Evolutionary conservation across 73 alveolate species (phyloP), one percentile per base, ranked within the genome.

Genomic region (Blepharisma stoltei): DNA sequence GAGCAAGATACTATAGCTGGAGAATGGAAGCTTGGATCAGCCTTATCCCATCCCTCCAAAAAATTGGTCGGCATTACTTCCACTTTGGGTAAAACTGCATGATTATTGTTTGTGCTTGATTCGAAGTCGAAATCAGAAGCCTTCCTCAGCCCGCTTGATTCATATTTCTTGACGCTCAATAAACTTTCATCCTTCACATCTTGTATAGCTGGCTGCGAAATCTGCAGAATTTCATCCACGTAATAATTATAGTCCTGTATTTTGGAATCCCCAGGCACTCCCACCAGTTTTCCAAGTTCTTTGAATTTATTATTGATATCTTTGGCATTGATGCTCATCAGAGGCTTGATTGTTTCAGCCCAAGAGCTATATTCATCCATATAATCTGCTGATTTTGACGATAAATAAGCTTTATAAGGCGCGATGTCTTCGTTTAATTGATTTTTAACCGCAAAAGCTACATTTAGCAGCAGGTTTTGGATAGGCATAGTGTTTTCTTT

Each of bases 161-260:
- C 41, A 3, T 32, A 1, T 32, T 32, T 32, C 41, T 32, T 32
- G 41, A 32, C 41, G 41, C 41, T 32, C 41, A 32, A 32, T 32
- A 32, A 32, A 32, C 41, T 32, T 32, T 32, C 41, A 32, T 32
- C 41, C 41, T 32, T 32, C 3, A 32, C 3, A 32, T 32, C 41
- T 32, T 32, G 41, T 3, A 32, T 32, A 1, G 41, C 41, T 1
- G 41, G 41, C 23, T n/a, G 73, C n/a, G 37, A 8, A 1, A 18
- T 18, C 46, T 60, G 73, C 2, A 60, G 45, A 20, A 60, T 60
- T 60, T 60, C 73, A 60, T 60, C 73, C 14, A 60, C 73, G 5
- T 60, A 60, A 60, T 14, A 60, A 60, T 60, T 60, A 60, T 60
- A 60, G 73, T 60, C 73, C 73, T 14, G 14, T 14, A 60, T 60